Evolutionary conservation across 2,329 filamentous ascomycete species (phyloP).

Genomic region (Aspergillus terreus): DNA sequence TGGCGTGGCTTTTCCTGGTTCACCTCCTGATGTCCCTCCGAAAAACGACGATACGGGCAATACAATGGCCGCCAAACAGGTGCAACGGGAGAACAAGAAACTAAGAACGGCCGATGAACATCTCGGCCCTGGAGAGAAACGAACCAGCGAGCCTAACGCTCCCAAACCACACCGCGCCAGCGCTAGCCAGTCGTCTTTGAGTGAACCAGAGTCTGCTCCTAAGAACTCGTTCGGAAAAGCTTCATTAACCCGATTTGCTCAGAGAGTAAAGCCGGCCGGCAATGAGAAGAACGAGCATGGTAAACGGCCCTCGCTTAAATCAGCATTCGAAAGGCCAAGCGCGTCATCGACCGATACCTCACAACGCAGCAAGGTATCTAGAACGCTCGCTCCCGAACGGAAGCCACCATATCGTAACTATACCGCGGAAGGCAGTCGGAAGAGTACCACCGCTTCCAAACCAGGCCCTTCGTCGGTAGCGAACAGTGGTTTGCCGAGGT

Average conservation of each 20-base stretch:
- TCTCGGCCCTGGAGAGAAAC: background rate
- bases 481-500: conserved; percentile 28
- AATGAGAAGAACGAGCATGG: conserved; percentile 22
- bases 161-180: conserved; percentile 5
- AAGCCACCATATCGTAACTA: conserved; percentile 8
- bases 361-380: conserved; percentile 17
- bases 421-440: background rate
- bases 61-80: background rate
- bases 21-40: background rate
- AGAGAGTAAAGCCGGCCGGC: conserved; percentile 28
- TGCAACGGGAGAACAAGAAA: no score
- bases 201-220: conserved; percentile 17
- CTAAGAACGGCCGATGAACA: background rate
- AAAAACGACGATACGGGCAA: background rate
- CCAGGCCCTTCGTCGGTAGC: conserved; percentile 16
- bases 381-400: conserved; percentile 16
- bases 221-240: conserved; percentile 23
- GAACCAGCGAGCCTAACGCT: background rate
- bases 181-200: conserved; percentile 13
- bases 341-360: conserved; percentile 1
- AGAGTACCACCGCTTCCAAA: conserved; percentile 6
- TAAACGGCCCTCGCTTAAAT: conserved; percentile 20
- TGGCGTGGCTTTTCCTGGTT: background rate
- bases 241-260: conserved; percentile 30
- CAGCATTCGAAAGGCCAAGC: conserved; percentile 12